Base-by-base conservation (phyloP, 129 eudicot species). In the Sambucus nigra region DNA sequence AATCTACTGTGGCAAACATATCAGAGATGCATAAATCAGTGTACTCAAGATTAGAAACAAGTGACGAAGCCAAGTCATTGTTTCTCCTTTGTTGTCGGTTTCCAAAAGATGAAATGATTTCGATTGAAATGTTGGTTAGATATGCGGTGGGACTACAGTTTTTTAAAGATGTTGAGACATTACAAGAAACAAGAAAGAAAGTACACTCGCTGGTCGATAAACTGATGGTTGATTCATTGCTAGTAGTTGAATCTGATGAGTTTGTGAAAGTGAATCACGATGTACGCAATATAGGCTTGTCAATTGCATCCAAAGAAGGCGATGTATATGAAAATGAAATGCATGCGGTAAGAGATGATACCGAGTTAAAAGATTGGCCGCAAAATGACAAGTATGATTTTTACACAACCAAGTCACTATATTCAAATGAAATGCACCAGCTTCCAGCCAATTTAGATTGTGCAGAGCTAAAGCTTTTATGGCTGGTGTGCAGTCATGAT, bases 51-150 rank as follows among this genome's bases (percentile, higher is more conserved):
- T 2, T 70, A 5, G 25, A 25, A 47, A n/a, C 48, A 0, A 70
- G 76, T 42, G 17, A 61, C 0, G 56, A 69, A 27, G 46, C 55
- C 22, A 44, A 31, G 50, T 8, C 9, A 11, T 40, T 53, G 18
- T 46, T 59, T 31, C 12, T 69, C 7, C 68, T 59, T 21, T 69
- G 73, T 32, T 68, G 54, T 53, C 25, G 41, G 13, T 68, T 59
- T 22, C 49, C 24, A 6, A 50, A 66, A 24, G 62, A 55, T 40
- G n/a, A 12, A 5, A 14, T n/a, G 2, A 57, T 71, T 19, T 4
- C 31, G 1, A 21, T 27, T 19, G 61, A 70, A 17, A 17, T 27
- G 3, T 48, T 70, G 64, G 33, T 48, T 3, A 55, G 59, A 40
- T 62, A 62, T 23, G 53, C 51, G 1, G 32, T 47, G 17, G 75